Percentiles rank a stretch among this genome's conserved stretches.
phyloP scores from a whole-genome alignment of 192 early-diverging fungal genomes.

The Coemansia sp. region DNA sequence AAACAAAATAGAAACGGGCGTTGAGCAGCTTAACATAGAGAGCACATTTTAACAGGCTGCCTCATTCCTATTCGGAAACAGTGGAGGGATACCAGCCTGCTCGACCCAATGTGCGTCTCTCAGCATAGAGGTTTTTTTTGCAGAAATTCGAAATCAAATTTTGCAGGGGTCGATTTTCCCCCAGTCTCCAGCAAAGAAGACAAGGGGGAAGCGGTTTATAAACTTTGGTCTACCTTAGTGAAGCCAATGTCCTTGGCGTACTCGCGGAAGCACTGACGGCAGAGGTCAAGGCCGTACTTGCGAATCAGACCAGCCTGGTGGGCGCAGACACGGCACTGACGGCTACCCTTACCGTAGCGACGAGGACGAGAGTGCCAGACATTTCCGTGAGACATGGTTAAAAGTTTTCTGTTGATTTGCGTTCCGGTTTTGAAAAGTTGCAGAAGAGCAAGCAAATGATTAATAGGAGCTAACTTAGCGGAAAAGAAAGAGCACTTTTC shows the following conservation, averaged over 20 bases:
- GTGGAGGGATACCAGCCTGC: slow-evolving; percentile 28
- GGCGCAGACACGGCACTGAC: slow-evolving; percentile 97
- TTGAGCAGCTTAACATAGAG: too few relatives aligned
- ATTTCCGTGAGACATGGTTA: slow-evolving; percentile 91
- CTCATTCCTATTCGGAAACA: slow-evolving; percentile 35
- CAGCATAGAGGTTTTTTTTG: background rate
- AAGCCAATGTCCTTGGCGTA: slow-evolving; percentile 98
- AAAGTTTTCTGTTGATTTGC: slow-evolving; percentile 34
- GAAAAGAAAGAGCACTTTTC: slow-evolving; percentile 26
- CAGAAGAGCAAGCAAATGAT: slow-evolving; percentile 20
- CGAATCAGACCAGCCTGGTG: slow-evolving; percentile 99
- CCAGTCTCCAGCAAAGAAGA: background rate
- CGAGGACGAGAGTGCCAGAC: slow-evolving; percentile 98
- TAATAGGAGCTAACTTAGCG: slow-evolving; percentile 15
- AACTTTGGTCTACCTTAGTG: slow-evolving; percentile 75
- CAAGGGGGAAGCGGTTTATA: background rate
- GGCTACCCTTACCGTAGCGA: slow-evolving; percentile 97
- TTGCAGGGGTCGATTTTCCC: slow-evolving; percentile 7
- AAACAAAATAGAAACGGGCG: slow-evolving; percentile 1
- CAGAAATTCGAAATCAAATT: background rate
- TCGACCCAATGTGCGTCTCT: slow-evolving; percentile 7
- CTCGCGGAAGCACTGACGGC: slow-evolving; percentile 99
- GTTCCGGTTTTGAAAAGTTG: slow-evolving; percentile 18
- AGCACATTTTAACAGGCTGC: slow-evolving; percentile 10
- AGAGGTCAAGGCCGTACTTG: slow-evolving; percentile 98